Base-by-base conservation (phyloP, 345 rosid species). In the Xanthoceras sorbifolium region DNA sequence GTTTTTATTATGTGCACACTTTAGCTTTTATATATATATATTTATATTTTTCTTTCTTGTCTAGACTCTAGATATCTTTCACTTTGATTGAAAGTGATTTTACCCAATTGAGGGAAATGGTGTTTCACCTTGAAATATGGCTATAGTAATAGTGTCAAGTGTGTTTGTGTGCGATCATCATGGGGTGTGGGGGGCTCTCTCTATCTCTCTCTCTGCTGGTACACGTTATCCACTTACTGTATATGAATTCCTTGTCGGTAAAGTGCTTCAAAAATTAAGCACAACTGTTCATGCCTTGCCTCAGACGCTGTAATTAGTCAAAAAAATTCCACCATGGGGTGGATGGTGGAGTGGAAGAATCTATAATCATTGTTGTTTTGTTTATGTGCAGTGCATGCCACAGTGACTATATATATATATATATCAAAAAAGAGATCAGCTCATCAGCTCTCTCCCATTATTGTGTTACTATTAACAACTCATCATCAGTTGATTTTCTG, bases 201-300 rank as follows among this genome's bases (percentile, higher is more conserved):
- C 25, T 74, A 71, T n/a, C n/a, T n/a, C n/a, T n/a, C n/a, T n/a
- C n/a, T n/a, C 67, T 42, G 42, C 9, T 38, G 42, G 42, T 63
- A 10, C 69, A 76, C 29, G 52, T 44, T 78, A 86, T 86, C 89
- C 82, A 67, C 67, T 78, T n/a, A 44, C 85, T 82, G 78, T 82
- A 77, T 75, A 64, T 74, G 75, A 81, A 84, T 79, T 74, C 69
- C n/a, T 74, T 76, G 81, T 78, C 79, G 85, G 81, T 57, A 73
- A 65, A 77, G 82, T 77, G 85, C 75, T 84, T 73, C 76, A 69
- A 75, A 77, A 65, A 62, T 75, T 78, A 82, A 9, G 83, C 80
- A 70, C 64, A 69, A 70, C 72, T 67, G 67, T 63, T 77, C 65
- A 71, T 71, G 66, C 5, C 34, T 61, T 26, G 29, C 60, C 52